Conservation (phyloP, 1,139 yeast species). For the Yamadazyma triangularis region DNA sequence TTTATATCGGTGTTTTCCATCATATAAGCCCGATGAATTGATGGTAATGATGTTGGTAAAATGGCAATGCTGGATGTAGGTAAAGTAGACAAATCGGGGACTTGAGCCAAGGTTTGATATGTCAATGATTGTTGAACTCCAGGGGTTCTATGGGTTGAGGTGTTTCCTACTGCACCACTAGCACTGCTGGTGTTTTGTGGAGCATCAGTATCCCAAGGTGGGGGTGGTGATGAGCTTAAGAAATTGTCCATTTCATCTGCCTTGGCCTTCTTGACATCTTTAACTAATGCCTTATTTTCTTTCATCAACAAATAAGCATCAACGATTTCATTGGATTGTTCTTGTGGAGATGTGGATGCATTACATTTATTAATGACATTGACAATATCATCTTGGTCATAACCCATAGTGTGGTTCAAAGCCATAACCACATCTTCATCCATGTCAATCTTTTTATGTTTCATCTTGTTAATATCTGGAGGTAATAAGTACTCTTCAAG, state of each 20-base stretch:
- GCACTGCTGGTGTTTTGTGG: conserved; percentile 6
- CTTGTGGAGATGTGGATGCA: conserved; percentile 33
- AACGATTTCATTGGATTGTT: conserved; percentile 64
- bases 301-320: conserved; percentile 89
- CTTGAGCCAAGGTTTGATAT: conserved; percentile 47
- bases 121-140: conserved; percentile 47
- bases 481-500: conserved; percentile 82
- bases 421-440: conserved; percentile 82
- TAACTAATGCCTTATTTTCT: conserved; percentile 71
- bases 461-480: conserved; percentile 48
- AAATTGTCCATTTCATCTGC: conserved; percentile 50
- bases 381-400: conserved; percentile 79
- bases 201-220: conserved; percentile 16
- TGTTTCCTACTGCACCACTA: conserved; percentile 7
- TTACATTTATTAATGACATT: conserved; percentile 56
- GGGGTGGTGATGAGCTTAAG: conserved; percentile 50
- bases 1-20: conserved; percentile 41
- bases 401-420: conserved; percentile 86
- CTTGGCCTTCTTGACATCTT: conserved; percentile 56
- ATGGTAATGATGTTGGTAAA: conserved; percentile 88
- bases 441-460: conserved; percentile 43
- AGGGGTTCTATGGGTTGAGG: conserved; percentile 22
- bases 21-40: conserved; percentile 93
- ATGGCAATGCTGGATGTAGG: conserved; percentile 79
- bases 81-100: conserved; percentile 46